Evolutionary conservation across 257 asterid genomes (phyloP).

Genomic region (Ilex aquifolium): DNA sequence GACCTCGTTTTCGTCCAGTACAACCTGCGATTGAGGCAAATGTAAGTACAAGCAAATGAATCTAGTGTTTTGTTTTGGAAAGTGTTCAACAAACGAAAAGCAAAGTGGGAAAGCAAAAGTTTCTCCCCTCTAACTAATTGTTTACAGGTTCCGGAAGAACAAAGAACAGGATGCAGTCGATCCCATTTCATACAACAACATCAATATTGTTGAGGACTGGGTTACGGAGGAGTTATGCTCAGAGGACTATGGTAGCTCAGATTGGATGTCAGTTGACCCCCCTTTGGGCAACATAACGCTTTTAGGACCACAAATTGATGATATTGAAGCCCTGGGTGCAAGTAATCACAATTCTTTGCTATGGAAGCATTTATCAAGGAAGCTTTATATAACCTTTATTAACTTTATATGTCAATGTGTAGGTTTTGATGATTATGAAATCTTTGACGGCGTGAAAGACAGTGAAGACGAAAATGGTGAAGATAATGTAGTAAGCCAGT

Average conservation of each 20-base stretch:
- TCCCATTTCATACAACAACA: conserved; percentile 62
- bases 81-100: conserved; percentile 4
- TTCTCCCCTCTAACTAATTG: conserved; percentile 14
- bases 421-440: conserved; percentile 85
- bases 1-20: conserved; percentile 73
- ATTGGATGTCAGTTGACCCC: conserved; percentile 79
- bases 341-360: conserved; percentile 33
- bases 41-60: conserved; percentile 35
- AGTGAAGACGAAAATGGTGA: conserved; percentile 57
- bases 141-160: conserved; percentile 33
- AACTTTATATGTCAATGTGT: conserved; percentile 17
- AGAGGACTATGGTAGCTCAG: conserved; percentile 44
- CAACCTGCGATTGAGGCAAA: conserved; percentile 70
- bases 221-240: conserved; percentile 39
- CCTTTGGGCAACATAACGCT: conserved; percentile 53
- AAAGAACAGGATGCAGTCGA: conserved; percentile 44
- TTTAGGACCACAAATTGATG: conserved; percentile 54
- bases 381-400: neutral
- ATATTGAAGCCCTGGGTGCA: conserved; percentile 70
- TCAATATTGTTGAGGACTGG: conserved; percentile 67
- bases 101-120: neutral
- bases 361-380: too few species aligned
- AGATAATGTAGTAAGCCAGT: conserved; percentile 24
- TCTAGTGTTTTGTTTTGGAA: neutral
- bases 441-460: conserved; percentile 60